Evolutionary conservation across 2,329 filamentous ascomycete species (phyloP).

Genomic region (Microcyclosporella mali): DNA sequence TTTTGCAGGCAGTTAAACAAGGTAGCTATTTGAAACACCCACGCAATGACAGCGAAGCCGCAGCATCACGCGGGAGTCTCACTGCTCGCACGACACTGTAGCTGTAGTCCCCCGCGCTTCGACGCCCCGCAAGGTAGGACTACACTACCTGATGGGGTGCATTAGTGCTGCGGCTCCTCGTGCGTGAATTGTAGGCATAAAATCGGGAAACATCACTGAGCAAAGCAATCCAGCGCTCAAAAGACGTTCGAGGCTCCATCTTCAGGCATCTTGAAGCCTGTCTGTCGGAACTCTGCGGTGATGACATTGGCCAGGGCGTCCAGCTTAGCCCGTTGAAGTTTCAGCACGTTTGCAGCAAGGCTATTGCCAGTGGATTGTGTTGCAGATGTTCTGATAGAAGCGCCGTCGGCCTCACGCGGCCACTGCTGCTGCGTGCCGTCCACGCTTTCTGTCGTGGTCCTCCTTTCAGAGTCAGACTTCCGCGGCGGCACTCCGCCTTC

Average conservation of each 20-base stretch:
- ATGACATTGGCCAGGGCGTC: constrained; percentile 42
- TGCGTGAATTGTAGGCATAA: too few species aligned
- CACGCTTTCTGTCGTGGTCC: constrained; percentile 39
- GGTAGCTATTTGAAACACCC: too few species aligned
- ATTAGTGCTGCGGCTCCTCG: too few species aligned
- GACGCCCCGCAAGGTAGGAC: too few species aligned
- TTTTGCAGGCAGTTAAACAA: too few species aligned
- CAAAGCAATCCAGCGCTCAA: too few species aligned
- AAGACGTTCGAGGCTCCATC: constrained; percentile 30
- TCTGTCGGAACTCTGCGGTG: constrained; percentile 38
- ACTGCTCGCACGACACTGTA: too few species aligned
- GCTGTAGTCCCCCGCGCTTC: too few species aligned
- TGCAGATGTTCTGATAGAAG: constrained; percentile 1
- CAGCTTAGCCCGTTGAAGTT: constrained; percentile 44
- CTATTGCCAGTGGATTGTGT: constrained; percentile 17
- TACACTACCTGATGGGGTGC: too few species aligned
- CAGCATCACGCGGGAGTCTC: too few species aligned
- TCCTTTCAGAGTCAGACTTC: constrained; percentile 33
- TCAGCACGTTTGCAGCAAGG: constrained; percentile 35
- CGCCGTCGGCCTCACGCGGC: constrained; percentile 7
- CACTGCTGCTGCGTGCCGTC: constrained; percentile 32
- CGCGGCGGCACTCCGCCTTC: constrained; percentile 43
- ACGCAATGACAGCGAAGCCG: too few species aligned
- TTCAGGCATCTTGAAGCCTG: constrained; percentile 45
- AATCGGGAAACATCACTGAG: too few species aligned